Evolutionary conservation across 176 grass and related monocot genomes (phyloP), one percentile per base, ranked within the genome.

Genomic region (Bonia amplexicaulis): DNA sequence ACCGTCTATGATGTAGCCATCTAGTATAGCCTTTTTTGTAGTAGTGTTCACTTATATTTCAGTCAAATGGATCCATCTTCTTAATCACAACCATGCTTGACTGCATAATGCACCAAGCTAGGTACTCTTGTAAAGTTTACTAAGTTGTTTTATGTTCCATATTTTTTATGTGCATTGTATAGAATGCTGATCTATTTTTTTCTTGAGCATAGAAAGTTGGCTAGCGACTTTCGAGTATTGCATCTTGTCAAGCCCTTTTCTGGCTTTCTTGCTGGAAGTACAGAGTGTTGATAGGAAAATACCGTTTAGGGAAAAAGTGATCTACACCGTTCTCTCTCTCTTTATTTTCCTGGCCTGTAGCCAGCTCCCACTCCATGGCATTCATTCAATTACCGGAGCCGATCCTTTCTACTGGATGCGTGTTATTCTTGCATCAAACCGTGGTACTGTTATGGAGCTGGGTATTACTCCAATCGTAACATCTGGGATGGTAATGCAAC

Each of bases 361-460:
- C 54, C 92, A 94, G 84, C 89, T 94, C 27, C 89, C 92, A 0
- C 84, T 94, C 22, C 92, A 94, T 91, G 92, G 92, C 77, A 91
- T 94, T 68, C 92, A 94, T 39, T 94, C 92, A 20, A 92, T 87
- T 41, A 94, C 89, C 8, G 89, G 92, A 47, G 92, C 89, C 22
- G 92, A 94, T 79, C 92, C 92, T 77, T 91, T 94, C 79, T 94
- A 94, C 70, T 94, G 92, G 92, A 94, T 94, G 89, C 89, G 92
- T 88, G 92, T 91, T 79, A 94, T 94, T 76, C 92, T 94, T 70
- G 92, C 92, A 46, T 94, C 89, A 74, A 94, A 89, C 85, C 84
- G 89, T 87, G 92, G 92, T 76, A 94, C 89, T 46, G 92, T 94
- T 5, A 94, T 94, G 92, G 92, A 94, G 82, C 85, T 94, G n/a